A percentile compares a stretch with the other conserved stretches of the same genome.
phyloP scores from a whole-genome alignment of 2,329 filamentous ascomycete genomes.

The Aspergillus latus region DNA sequence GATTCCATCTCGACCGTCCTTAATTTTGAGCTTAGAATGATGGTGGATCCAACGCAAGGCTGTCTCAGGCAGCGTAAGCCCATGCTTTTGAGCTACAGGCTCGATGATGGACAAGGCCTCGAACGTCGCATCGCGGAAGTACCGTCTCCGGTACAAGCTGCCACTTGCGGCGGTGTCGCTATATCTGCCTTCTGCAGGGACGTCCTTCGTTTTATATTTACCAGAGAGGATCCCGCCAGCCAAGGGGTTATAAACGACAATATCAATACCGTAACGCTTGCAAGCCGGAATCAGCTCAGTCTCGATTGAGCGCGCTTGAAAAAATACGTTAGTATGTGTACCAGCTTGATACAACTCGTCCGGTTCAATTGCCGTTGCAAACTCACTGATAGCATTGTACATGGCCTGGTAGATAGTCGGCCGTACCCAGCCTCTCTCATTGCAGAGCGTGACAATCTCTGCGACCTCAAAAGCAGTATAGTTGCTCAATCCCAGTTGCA shows the following conservation, averaged over 20 bases:
- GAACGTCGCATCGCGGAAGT: constrained; percentile 69
- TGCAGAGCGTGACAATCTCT: constrained; percentile 77
- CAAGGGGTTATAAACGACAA: constrained; percentile 80
- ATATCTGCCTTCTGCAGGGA: constrained; percentile 69
- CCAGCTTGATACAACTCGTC: constrained; percentile 34
- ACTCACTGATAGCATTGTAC: constrained; percentile 75
- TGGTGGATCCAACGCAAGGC: constrained; percentile 73
- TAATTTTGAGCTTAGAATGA: constrained; percentile 64
- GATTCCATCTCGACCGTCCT: constrained; percentile 58
- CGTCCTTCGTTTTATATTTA: constrained; percentile 69
- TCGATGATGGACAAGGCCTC: constrained; percentile 69
- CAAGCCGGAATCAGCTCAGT: constrained; percentile 71
- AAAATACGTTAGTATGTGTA: no score
- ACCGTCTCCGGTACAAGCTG: constrained; percentile 62
- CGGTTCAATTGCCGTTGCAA: neutral
- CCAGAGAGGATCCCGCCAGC: constrained; percentile 79
- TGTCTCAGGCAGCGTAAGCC: constrained; percentile 68
- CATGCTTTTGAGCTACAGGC: constrained; percentile 65
- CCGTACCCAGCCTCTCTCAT: constrained; percentile 75
- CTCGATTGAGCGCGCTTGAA: constrained; percentile 65
- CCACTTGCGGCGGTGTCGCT: constrained; percentile 55
- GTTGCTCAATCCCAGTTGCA: constrained; percentile 76
- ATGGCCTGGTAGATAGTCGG: constrained; percentile 85
- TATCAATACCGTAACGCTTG: constrained; percentile 71
- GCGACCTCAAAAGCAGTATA: constrained; percentile 86